Evolutionary conservation across 129 eudicot genomes (phyloP).

Genomic region (Scalesia atractyloides): DNA sequence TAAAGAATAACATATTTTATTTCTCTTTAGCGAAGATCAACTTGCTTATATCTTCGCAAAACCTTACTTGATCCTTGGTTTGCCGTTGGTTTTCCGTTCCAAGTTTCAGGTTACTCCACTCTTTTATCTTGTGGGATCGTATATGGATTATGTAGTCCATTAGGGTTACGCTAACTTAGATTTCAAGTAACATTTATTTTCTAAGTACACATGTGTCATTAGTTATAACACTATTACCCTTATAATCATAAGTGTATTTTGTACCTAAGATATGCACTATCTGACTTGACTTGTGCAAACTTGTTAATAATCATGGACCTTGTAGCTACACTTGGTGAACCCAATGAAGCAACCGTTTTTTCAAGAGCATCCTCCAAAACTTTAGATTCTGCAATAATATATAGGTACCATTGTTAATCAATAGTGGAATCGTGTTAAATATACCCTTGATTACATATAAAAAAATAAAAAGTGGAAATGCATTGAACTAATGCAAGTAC

Average conservation of each 20-base stretch:
- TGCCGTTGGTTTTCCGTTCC: too few species aligned
- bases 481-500: conserved; percentile 14
- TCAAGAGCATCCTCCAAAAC: conserved; percentile 33
- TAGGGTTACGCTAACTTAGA: too few species aligned
- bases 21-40: too few species aligned
- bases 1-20: too few species aligned
- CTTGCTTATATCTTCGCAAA: too few species aligned
- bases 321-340: conserved; percentile 15
- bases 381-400: conserved; percentile 16
- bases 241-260: background rate
- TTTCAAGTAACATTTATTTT: too few species aligned
- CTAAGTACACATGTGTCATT: too few species aligned
- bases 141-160: too few species aligned
- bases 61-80: too few species aligned
- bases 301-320: conserved; percentile 26
- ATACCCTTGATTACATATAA: background rate
- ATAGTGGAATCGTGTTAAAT: background rate
- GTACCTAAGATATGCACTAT: conserved; percentile 22
- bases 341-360: conserved; percentile 18
- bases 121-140: too few species aligned
- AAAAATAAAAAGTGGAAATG: background rate
- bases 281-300: conserved; percentile 18
- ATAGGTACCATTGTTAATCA: background rate
- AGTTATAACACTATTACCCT: background rate
- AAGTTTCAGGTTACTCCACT: too few species aligned